Base-by-base conservation (phyloP, 1,284 basidiomycete species). In the Puccinia hordei region DNA sequence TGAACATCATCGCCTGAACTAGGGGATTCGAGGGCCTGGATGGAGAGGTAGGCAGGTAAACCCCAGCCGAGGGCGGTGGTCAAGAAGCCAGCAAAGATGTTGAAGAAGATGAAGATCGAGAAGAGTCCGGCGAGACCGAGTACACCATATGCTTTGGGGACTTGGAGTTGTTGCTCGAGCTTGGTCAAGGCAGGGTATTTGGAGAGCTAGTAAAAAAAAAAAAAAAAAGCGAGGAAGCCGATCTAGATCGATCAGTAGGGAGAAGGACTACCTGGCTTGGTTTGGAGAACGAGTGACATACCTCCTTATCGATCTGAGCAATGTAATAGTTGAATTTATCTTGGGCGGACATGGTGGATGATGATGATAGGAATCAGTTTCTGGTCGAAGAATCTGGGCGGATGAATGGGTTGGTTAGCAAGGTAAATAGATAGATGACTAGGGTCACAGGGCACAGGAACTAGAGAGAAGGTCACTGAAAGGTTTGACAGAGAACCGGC, bases 31-130 rank as follows among this genome's bases (percentile, higher is more conserved):
- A 94, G 89, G 15, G 93, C 92, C 87, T 91, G 92, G 88, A 94
- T 90, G 73, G 92, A 94, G 84, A 94, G 89, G 85, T 92, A 94
- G 10, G 92, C 92, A 30, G 93, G 93, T 82, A 94, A 88, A 33
- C 87, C 91, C 91, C 91, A 94, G 80, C 92, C 93, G 83, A 94
- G 89, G 83, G 94, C 88, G 86, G 93, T 93, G 77, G 93, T 93
- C 82, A 93, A 89, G 83, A 92, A 91, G 4, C 90, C 89, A 73
- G 93, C 93, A 83, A 92, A 89, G 71, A 92, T 88, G 87, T 94
- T 94, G 89, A 94, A 88, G 84, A 90, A 89, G 87, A 93, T 91
- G 84, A 93, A 82, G 73, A 82, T 30, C 66, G 80, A 80, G 72
- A 80, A 73, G 59, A 71, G 44, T 41, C 71, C 63, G 44, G 55